Conservation (phyloP, 2,329 filamentous ascomycete genomes). For the Phialocephala subalpina region DNA sequence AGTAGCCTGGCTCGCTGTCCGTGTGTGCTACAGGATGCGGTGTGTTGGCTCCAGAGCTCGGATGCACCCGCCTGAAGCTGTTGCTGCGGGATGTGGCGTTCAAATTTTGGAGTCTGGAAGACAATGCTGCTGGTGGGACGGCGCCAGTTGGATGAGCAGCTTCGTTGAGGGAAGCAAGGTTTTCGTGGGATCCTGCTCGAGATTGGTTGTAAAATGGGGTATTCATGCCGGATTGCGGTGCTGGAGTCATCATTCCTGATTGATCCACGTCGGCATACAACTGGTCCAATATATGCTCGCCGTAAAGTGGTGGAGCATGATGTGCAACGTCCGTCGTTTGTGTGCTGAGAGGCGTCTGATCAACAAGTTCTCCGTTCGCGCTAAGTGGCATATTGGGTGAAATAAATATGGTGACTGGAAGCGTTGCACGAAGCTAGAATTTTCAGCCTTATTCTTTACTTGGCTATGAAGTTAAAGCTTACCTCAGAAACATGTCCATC, state of each 20-base stretch:
- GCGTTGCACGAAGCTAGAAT: constrained; percentile 78
- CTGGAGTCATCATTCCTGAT: constrained; percentile 82
- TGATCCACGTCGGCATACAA: constrained; percentile 88
- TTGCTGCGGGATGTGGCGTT: constrained; percentile 57
- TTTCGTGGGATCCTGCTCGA: constrained; percentile 81
- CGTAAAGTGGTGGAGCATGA: constrained; percentile 89
- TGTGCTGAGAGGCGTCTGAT: constrained; percentile 60
- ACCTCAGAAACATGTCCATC: constrained; percentile 94
- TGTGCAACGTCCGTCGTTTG: constrained; percentile 59
- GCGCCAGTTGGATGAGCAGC: constrained; percentile 52
- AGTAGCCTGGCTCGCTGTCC: constrained; percentile 32
- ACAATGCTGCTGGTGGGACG: constrained; percentile 63
- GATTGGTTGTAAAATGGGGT: constrained; percentile 80
- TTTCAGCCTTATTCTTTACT: constrained; percentile 27
- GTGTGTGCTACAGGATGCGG: constrained; percentile 34
- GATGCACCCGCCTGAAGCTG: constrained; percentile 41
- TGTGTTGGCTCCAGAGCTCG: constrained; percentile 45
- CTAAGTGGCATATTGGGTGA: constrained; percentile 92
- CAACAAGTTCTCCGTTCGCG: constrained; percentile 82
- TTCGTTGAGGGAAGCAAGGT: constrained; percentile 69
- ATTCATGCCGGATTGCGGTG: constrained; percentile 73
- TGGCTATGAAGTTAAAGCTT: constrained; percentile 41
- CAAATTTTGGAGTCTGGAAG: constrained; percentile 75
- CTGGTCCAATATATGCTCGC: constrained; percentile 87
- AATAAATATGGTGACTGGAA: constrained; percentile 93